phyloP scores from a whole-genome alignment of 2,329 filamentous ascomycete species.

The Neofusicoccum sp. region DNA sequence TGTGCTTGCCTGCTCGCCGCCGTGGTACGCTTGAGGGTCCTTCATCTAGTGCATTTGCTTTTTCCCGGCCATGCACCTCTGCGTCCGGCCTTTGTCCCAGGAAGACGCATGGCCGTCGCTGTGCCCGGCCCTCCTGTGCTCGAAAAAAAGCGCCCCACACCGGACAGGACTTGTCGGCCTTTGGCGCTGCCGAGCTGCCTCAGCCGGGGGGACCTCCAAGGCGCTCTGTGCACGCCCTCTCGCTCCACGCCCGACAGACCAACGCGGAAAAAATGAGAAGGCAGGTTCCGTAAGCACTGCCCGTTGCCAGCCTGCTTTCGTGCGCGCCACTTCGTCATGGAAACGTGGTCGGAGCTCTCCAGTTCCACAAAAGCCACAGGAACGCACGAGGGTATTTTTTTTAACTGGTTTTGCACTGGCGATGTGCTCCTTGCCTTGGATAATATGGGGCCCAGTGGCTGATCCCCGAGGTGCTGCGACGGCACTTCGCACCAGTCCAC shows the following conservation, averaged over 20 bases:
- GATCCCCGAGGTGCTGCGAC: constrained; percentile 4
- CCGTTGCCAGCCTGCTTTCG: neutral
- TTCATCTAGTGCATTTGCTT: neutral
- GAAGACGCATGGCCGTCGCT: no score
- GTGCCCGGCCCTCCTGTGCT: no score
- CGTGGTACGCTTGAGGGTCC: constrained; percentile 4
- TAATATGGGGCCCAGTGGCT: neutral
- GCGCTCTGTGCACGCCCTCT: neutral
- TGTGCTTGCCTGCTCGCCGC: neutral
- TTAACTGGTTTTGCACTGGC: neutral
- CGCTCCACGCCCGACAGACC: neutral
- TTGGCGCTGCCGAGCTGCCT: neutral
- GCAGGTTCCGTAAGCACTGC: constrained; percentile 1
- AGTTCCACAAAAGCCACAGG: constrained; percentile 13
- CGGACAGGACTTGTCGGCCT: no score
- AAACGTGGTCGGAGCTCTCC: constrained; percentile 9
- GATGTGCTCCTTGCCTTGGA: constrained; percentile 4
- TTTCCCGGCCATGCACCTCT: neutral
- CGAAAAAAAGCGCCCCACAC: no score
- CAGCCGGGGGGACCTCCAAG: neutral
- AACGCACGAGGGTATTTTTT: neutral
- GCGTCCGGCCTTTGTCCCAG: no score
- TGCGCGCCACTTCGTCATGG: constrained; percentile 13
- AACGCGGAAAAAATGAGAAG: neutral
- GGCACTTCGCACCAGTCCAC: constrained; percentile 1